Base-by-base conservation (phyloP, 176 grass and related monocot genomes). In the Eragrostis curvula region DNA sequence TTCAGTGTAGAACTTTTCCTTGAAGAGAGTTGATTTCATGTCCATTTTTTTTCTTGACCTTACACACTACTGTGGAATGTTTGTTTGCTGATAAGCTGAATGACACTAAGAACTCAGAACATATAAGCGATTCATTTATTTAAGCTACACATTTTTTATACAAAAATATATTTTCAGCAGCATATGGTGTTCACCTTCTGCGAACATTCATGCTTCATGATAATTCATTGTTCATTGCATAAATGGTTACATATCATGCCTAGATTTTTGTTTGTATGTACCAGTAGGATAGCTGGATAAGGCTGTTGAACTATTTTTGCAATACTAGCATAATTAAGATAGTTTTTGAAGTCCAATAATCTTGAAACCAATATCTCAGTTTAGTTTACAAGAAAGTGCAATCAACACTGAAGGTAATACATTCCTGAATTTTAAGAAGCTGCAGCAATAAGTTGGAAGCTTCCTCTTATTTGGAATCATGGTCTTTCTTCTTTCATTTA, bases 331-430 rank as follows among this genome's bases (percentile, higher is more conserved):
- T 52, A 61, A 43, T 85, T 56, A 25, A 30, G 24, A 53, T 6
- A 46, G 44, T 61, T 55, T 43, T 70, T 40, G 32, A 50, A 69
- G 70, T 55, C 15, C 3, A 65, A 74, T 85, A 70, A 56, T 74
- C 63, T 84, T 80, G 56, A 55, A 46, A 85, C 40, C 42, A 74
- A 47, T 76, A 43, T 85, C 65, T 72, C 85, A 72, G 11, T 39
- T 50, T 21, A 39, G 66, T 24, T 4, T 4, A 36, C 32, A 36
- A 36, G 32, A 36, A 36, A 36, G 32, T 36, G 32, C 32, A 36
- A 36, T 36, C 32, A 36, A 36, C 32, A 36, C 32, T 36, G 32
- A 36, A 36, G 32, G 32, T 36, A 2, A 36, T 36, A 36, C 4
- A 36, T 36, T 36, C 32, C 32, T 36, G 32, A 36, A 36, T 2